Conservation (phyloP, 306 rosid species). For the Trifolium pratense region DNA sequence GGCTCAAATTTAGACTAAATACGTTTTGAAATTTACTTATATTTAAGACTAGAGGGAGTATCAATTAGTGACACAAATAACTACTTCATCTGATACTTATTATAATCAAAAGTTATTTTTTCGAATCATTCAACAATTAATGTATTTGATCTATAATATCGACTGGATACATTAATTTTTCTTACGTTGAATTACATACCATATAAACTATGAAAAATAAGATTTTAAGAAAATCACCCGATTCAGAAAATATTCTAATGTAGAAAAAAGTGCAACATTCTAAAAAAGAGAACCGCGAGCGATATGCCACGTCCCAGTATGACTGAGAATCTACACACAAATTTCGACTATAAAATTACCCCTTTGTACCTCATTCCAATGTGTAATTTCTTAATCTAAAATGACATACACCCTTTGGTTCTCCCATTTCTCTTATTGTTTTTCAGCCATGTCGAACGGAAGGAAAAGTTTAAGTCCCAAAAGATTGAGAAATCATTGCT, state of each 20-base stretch:
- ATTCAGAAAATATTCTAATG: neutral
- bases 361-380: too few species aligned
- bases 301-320: too few species aligned
- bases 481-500: neutral
- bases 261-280: neutral
- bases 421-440: neutral
- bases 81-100: too few species aligned
- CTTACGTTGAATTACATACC: slow-evolving; percentile 14
- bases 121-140: too few species aligned
- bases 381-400: neutral
- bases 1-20: too few species aligned
- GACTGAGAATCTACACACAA: neutral
- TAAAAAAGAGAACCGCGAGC: neutral
- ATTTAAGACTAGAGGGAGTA: too few species aligned
- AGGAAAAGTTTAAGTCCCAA: slow-evolving; percentile 38
- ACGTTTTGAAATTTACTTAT: too few species aligned
- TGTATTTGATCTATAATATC: too few species aligned
- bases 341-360: slow-evolving; percentile 27
- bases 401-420: neutral
- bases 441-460: neutral
- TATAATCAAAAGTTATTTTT: too few species aligned
- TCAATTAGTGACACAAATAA: too few species aligned
- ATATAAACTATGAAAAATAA: neutral
- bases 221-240: neutral
- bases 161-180: neutral